Evolutionary conservation across 2,329 filamentous ascomycete genomes (phyloP).

Genomic region (Raffaelea albimanens): DNA sequence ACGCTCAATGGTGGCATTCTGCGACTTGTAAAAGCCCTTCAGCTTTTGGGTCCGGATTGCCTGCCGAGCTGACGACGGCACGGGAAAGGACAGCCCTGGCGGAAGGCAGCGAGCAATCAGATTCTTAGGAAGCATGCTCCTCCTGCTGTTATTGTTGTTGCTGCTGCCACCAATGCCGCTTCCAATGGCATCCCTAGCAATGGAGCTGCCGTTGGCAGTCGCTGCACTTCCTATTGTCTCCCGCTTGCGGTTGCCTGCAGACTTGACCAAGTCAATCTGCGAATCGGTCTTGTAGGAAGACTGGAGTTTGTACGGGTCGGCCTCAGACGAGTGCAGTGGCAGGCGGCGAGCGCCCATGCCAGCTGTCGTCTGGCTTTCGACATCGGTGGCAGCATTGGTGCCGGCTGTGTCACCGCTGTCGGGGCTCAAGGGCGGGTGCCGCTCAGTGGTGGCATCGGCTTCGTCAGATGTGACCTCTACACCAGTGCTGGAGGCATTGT

Average conservation of each 20-base stretch:
- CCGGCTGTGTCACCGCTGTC: background rate
- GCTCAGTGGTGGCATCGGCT: conserved; percentile 28
- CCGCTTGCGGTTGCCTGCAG: conserved; percentile 73
- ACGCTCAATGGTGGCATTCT: conserved; percentile 90
- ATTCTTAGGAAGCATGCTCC: background rate
- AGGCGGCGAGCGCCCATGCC: conserved; percentile 28
- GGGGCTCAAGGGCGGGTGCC: conserved; percentile 23
- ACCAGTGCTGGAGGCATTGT: conserved; percentile 34
- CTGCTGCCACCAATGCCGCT: background rate
- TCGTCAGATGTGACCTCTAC: conserved; percentile 29
- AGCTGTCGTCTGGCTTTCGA: conserved; percentile 37
- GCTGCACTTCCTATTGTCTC: background rate
- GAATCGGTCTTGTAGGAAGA: conserved; percentile 65
- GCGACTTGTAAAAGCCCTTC: conserved; percentile 74
- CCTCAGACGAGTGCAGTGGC: conserved; percentile 51
- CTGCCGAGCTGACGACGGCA: conserved; percentile 22
- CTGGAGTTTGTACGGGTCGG: conserved; percentile 75
- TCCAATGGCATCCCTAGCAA: background rate
- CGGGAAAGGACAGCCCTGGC: conserved; percentile 19
- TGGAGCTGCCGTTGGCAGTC: background rate
- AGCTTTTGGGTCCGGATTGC: conserved; percentile 33
- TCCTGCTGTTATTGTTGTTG: conserved; percentile 1
- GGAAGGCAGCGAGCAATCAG: conserved; percentile 19
- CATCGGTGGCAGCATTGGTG: conserved; percentile 23
- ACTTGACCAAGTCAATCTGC: conserved; percentile 68